Evolutionary conservation across 106 monocot genomes (phyloP).

Genomic region (Vanilla planifolia): DNA sequence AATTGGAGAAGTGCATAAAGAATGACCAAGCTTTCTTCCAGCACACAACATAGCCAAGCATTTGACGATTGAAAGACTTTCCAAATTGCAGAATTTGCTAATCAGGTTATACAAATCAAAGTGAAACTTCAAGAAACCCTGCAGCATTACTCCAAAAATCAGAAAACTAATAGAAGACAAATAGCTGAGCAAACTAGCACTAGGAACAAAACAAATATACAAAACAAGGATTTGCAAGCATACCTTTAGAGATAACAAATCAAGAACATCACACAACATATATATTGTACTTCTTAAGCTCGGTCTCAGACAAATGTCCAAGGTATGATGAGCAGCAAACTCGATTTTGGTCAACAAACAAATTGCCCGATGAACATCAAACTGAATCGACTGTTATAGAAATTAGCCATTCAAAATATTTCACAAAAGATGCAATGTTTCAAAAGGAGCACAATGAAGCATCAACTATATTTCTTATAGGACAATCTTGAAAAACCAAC

Average conservation of each 20-base stretch:
- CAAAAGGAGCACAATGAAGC: not conserved
- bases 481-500: slow-evolving; percentile 21
- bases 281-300: slow-evolving; percentile 20
- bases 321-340: slow-evolving; percentile 10
- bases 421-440: not conserved
- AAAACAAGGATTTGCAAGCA: slow-evolving; percentile 1
- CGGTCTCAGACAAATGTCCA: slow-evolving; percentile 1
- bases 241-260: slow-evolving; percentile 56
- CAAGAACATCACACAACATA: slow-evolving; percentile 36
- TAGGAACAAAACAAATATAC: not conserved
- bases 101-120: slow-evolving; percentile 45
- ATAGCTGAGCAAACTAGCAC: not conserved
- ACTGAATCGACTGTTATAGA: slow-evolving; percentile 35
- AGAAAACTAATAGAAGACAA: slow-evolving; percentile 5
- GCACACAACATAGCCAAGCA: slow-evolving; percentile 54
- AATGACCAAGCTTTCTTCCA: slow-evolving; percentile 62
- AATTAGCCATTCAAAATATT: too few relatives aligned
- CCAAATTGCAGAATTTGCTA: slow-evolving; percentile 32
- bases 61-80: slow-evolving; percentile 33
- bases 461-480: too few relatives aligned
- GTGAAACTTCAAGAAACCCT: slow-evolving; percentile 66
- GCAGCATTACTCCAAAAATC: not conserved
- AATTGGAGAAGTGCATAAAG: slow-evolving; percentile 53
- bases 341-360: slow-evolving; percentile 26
- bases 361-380: slow-evolving; percentile 29